Percentiles rank a stretch among this genome's conserved stretches.
These are phyloP conservation scores for Mrakia blollopis DNA, from an alignment of 768 basidiomycete species.

Conservation along the genomic window DNA sequence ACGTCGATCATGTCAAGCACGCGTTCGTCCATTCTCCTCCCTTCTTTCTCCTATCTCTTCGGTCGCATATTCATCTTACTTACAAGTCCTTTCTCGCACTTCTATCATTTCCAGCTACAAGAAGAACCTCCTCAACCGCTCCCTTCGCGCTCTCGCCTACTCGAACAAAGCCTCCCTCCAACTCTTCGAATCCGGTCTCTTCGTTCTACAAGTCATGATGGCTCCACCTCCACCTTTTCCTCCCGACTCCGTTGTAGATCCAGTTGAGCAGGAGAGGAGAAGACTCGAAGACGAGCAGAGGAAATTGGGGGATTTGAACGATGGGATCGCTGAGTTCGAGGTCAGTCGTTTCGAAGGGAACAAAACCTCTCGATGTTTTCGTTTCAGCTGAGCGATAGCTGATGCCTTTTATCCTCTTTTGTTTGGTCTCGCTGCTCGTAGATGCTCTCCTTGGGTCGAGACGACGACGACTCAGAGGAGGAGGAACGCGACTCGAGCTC, in stretches of 20 bases:
- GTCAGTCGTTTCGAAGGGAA: conserved; percentile 10
- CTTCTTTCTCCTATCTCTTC: not conserved
- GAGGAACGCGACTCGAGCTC: not conserved
- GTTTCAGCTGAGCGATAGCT: not conserved
- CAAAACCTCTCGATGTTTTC: too few species aligned
- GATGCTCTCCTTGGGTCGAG: conserved; percentile 15
- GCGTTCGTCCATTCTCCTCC: conserved; percentile 53
- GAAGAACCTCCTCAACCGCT: conserved; percentile 23
- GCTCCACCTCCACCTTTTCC: not conserved
- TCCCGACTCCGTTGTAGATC: not conserved
- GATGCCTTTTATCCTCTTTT: not conserved
- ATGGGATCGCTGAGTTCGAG: conserved; percentile 28
- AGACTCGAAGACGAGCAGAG: conserved; percentile 1
- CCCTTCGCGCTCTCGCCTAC: conserved; percentile 18
- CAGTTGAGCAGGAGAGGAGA: conserved; percentile 4
- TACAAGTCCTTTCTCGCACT: too few species aligned
- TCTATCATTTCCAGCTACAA: not conserved
- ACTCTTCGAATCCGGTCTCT: conserved; percentile 16
- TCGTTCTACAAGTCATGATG: conserved; percentile 30
- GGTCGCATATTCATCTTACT: not conserved
- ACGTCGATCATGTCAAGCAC: conserved; percentile 54
- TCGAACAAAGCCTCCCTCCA: conserved; percentile 19
- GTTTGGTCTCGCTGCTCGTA: not conserved
- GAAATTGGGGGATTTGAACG: conserved; percentile 21
- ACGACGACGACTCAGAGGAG: conserved; percentile 1